Base-by-base conservation (phyloP, 805 yeast species). In the Saitoella complicata region DNA sequence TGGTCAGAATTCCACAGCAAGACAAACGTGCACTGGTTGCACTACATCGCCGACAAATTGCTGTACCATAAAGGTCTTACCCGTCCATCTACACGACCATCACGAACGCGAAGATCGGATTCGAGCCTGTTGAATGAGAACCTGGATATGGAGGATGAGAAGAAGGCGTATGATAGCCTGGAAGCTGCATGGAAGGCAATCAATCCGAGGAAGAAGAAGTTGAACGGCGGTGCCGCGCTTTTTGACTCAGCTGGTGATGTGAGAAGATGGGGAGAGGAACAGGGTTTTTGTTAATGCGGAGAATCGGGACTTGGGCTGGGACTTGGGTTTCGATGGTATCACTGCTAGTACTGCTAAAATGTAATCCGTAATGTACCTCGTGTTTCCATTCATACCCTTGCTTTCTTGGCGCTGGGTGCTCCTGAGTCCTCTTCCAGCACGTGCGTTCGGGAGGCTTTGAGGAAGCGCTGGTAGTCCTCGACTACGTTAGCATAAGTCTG, bases 401-500 rank as follows among this genome's bases (percentile, higher is more conserved):
- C 39, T 37, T 10, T 10, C 13, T n/a, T 9, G 36, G 36, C 36
- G 9, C n/a, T 33, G n/a, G 13, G 39, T 9, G 9, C 12, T 10
- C 39, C n/a, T 3, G 13, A 8, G 10, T 9, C 36, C 36, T 9
- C 36, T 33, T 33, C 11, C 36, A 9, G 36, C 11, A 10, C 11
- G 11, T 33, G 11, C 10, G 11, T 11, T 10, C 10, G 11, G 11
- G 36, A 9, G 11, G 11, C 11, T 33, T 33, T 33, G 4, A 33
- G 2, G 4, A 84, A 73, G 39, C 87, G 63, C 44, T 61, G 58
- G 58, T 86, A 88, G 53, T 84, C 95, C 41, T 73, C 78, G 45
- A 73, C 76, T 43, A 87, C 64, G 32, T 77, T 63, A 49, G 71
- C 71, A 53, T 76, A 84, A 0, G 95, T 88, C 7, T 78, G 75